These are phyloP conservation scores for Hypsizygus marmoreus DNA, from an alignment of 768 basidiomycete genomes.

Conservation along the genomic window DNA sequence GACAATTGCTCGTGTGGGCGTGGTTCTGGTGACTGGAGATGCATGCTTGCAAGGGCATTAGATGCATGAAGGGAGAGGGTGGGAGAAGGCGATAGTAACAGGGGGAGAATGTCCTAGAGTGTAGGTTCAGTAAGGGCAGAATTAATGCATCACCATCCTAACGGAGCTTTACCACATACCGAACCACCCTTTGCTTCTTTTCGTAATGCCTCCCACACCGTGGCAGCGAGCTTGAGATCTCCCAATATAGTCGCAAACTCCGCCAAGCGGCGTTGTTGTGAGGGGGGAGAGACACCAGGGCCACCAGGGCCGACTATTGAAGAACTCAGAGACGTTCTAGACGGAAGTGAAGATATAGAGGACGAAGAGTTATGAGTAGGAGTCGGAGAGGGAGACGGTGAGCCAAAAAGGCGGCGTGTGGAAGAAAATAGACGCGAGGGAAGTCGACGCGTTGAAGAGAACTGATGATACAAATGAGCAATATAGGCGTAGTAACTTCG, in stretches of 20 bases:
- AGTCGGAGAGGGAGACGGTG: constrained; percentile 52
- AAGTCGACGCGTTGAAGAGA: constrained; percentile 74
- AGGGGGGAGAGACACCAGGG: constrained; percentile 40
- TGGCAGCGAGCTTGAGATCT: constrained; percentile 81
- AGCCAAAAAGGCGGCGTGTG: constrained; percentile 81
- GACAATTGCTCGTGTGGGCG: constrained; percentile 68
- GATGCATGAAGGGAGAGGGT: constrained; percentile 60
- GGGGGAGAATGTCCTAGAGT: constrained; percentile 78
- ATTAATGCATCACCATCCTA: not conserved
- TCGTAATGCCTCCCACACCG: constrained; percentile 83
- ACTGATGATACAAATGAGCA: constrained; percentile 37
- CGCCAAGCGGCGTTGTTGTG: constrained; percentile 84
- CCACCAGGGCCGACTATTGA: constrained; percentile 25
- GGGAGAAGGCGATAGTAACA: constrained; percentile 69
- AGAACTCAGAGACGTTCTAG: constrained; percentile 37
- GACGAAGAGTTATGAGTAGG: constrained; percentile 39
- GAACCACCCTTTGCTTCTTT: constrained; percentile 89
- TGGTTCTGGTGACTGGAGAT: constrained; percentile 45
- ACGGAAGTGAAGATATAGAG: constrained; percentile 42
- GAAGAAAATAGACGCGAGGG: constrained; percentile 86
- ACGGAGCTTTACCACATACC: no score
- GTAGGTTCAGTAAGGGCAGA: not conserved
- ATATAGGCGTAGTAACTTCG: not conserved
- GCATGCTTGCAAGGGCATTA: constrained; percentile 55
- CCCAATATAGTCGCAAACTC: constrained; percentile 94